These are phyloP conservation scores for Lactifluus hygrophoroides DNA, from an alignment of 768 basidiomycete genomes.

Conservation along the genomic window DNA sequence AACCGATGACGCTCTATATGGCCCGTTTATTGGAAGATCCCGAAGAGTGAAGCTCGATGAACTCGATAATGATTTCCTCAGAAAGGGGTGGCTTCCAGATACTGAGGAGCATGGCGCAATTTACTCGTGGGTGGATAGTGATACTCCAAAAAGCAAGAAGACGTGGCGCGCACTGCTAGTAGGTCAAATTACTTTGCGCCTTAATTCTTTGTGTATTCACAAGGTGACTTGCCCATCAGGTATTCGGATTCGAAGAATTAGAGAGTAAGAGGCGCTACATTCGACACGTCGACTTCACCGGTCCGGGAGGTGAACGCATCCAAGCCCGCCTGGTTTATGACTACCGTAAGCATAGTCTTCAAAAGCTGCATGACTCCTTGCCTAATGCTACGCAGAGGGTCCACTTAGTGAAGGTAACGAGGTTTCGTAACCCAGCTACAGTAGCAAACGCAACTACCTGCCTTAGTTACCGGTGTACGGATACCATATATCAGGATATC, in stretches of 20 bases:
- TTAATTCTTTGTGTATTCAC: background rate
- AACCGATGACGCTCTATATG: conserved; percentile 57
- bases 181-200: conserved; percentile 3
- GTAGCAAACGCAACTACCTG: background rate
- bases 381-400: background rate
- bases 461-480: background rate
- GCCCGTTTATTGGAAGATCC: conserved; percentile 39
- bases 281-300: conserved; percentile 18
- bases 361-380: background rate
- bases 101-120: conserved; percentile 31
- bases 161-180: conserved; percentile 64
- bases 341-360: conserved; percentile 16
- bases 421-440: too few relatives aligned
- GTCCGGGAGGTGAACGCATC: conserved; percentile 15
- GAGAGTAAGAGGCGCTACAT: conserved; percentile 16
- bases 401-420: background rate
- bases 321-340: conserved; percentile 24
- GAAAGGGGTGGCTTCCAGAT: conserved; percentile 36
- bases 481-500: background rate
- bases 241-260: conserved; percentile 21
- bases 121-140: conserved; percentile 39
- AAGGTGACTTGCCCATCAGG: conserved; percentile 1
- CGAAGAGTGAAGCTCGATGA: conserved; percentile 27
- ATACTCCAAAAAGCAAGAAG: conserved; percentile 50
- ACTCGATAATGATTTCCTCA: conserved; percentile 31